Base-by-base conservation (phyloP, 2,329 filamentous ascomycete species). In the Sporothrix dimorphospora region DNA sequence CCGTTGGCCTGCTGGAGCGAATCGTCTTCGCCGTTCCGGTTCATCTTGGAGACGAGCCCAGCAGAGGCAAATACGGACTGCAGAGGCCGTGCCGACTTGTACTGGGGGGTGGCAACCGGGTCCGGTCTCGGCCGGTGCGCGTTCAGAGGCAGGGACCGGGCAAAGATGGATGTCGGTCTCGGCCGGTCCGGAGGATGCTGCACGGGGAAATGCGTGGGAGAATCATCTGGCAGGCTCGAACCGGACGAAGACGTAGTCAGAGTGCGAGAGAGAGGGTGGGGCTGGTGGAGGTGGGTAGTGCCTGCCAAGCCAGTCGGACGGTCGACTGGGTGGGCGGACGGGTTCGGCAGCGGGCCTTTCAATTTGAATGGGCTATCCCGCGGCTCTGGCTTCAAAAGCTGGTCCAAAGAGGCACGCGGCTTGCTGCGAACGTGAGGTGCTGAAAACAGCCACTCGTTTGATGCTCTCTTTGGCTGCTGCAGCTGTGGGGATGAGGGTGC, bases 31-130 rank as follows among this genome's bases (percentile, higher is more conserved):
- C 91, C 88, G 79, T 93, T 91, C 72, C 93, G 91, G 78, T 96
- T 97, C 81, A 97, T 93, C 83, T 99, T 99, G 12, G 96, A 98
- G 70, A 99, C 91, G 38, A 99, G 84, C 1, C 95, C 94, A 0
- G 96, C 98, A 1, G 96, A 98, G 85, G 94, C 94, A 81, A 98
- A 98, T 7, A 94, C 94, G 53, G 92, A 90, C 42, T 92, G 91
- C 71, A 92, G 87, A 27, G 94, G 92, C 78, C 91, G 94, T 8
- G 89, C 91, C 68, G 89, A 85, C 80, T 93, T 94, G 82, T 92
- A 96, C 70, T 91, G 87, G 0, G 93, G 93, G 0, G 93, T 97
- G 42, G 91, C 90, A 69, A 84, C 84, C 1, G 85, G 83, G 57
- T 87, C 84, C 12, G 86, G 82, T 8, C 81, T 81, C 2, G 84